Base-by-base conservation (phyloP, 768 basidiomycete genomes). In the Candolleomyces aberdarensis region DNA sequence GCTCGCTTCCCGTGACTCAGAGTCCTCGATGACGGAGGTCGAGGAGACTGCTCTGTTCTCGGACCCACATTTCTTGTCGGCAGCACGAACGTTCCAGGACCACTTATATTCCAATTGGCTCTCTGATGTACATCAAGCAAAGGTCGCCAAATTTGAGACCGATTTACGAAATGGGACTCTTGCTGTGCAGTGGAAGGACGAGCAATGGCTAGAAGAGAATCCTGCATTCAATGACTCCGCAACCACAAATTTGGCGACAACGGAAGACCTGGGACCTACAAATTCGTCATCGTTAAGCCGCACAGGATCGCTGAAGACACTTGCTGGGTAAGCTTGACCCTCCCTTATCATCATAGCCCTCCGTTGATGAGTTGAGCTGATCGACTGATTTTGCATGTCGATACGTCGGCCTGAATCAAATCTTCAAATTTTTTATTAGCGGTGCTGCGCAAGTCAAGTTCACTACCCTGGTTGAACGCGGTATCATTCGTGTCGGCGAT, bases 181-280 rank as follows among this genome's bases (percentile, higher is more conserved):
- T 39, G 78, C 83, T 32, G 85, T 80, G 13, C 77, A 82, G 43
- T 86, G 85, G 84, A 88, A 88, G 66, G 86, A 88, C 65, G 83
- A 86, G 39, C 78, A 75, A 39, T 88, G 86, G 86, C 78, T 78
- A 52, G 70, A 69, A 43, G 78, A 81, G 5, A 79, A 84, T 49
- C 36, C 36, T 36, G 6, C 36, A 36, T 36, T 36, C 36, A 36
- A 36, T 36, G 5, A 36, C 36, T 36, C 36, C 6, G 36, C 8
- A 7, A 8, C 36, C 5, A 1, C 6, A 36, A 5, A 7, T 11
- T 11, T 36, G 36, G 36, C 6, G 6, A 36, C 36, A 36, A 36
- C 36, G 36, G 36, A 36, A 36, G 36, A 36, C 36, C 36, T 36
- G 36, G 36, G 36, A 36, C 36, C 5, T 6, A 36, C 36, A 36